phyloP scores from a whole-genome alignment of 768 basidiomycete genomes.

The Leccinum truebloodii region DNA sequence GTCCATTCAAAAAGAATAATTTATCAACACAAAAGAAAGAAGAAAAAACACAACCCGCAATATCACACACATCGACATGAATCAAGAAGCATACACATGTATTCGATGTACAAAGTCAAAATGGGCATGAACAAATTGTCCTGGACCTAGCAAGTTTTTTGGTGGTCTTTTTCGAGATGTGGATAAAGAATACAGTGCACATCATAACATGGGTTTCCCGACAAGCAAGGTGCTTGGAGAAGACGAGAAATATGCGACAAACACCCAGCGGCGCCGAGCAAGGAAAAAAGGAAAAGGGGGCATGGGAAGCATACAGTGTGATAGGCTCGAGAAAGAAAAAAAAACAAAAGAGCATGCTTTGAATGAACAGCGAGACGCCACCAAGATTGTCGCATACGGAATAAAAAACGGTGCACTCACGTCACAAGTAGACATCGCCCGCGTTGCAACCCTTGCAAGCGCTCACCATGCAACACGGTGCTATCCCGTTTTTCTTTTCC shows the following conservation, averaged over 20 bases:
- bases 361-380: constrained; percentile 11
- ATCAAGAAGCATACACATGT: too few species aligned
- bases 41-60: too few species aligned
- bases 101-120: too few species aligned
- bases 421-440: constrained; percentile 29
- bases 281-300: constrained; percentile 6
- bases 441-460: constrained; percentile 33
- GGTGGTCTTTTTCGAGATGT: constrained; percentile 12
- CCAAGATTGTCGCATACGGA: constrained; percentile 3
- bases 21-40: too few species aligned
- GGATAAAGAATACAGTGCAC: constrained; percentile 30
- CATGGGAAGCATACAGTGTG: constrained; percentile 25
- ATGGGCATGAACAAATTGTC: too few species aligned
- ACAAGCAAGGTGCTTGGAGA: constrained; percentile 2
- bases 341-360: constrained; percentile 6
- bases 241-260: constrained; percentile 24
- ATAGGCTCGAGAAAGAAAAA: constrained; percentile 8
- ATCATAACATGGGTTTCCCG: constrained; percentile 21
- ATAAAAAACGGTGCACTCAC: constrained; percentile 17
- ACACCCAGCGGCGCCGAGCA: constrained; percentile 10
- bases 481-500: constrained; percentile 27
- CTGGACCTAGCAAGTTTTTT: too few species aligned
- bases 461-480: constrained; percentile 25
- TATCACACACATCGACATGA: too few species aligned
- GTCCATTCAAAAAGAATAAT: too few species aligned